A percentile compares a stretch with the other conserved stretches of the same genome.
Evolutionary conservation across 495 filamentous ascomycete species (phyloP).

Genomic region (Penicillium taxi): DNA sequence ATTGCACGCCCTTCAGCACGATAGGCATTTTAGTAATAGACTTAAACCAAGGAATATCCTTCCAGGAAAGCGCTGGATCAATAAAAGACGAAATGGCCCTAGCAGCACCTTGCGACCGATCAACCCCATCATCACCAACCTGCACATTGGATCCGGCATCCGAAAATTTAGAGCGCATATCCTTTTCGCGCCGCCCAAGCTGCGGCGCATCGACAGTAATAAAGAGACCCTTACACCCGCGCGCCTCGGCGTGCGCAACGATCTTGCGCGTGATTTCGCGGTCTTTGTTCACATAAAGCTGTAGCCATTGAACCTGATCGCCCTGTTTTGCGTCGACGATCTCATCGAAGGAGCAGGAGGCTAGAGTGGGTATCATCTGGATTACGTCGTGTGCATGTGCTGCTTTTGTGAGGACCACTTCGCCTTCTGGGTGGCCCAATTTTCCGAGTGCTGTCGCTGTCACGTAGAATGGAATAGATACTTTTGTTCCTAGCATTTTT

Average conservation of each 20-base stretch:
- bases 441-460: constrained; percentile 90
- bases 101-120: constrained; percentile 85
- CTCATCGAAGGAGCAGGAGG: constrained; percentile 95
- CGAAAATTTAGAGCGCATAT: constrained; percentile 88
- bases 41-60: constrained; percentile 91
- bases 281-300: constrained; percentile 98
- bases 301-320: constrained; percentile 90
- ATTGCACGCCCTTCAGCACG: constrained; percentile 46
- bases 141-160: constrained; percentile 84
- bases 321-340: constrained; percentile 76
- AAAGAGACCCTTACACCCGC: constrained; percentile 93
- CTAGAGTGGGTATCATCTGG: constrained; percentile 98
- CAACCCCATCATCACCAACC: constrained; percentile 53
- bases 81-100: constrained; percentile 92
- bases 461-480: constrained; percentile 80
- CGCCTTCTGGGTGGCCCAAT: constrained; percentile 80
- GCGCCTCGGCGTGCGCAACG: constrained; percentile 80
- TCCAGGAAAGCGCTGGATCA: constrained; percentile 84
- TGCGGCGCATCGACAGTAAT: constrained; percentile 98
- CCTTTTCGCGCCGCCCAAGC: constrained; percentile 87
- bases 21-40: constrained; percentile 82
- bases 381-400: constrained; percentile 79
- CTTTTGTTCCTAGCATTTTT: constrained; percentile 83
- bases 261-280: constrained; percentile 84
- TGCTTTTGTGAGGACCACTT: constrained; percentile 79